These are phyloP conservation scores for Colletotrichum agaves DNA, from an alignment of 2,329 filamentous ascomycete species.

Conservation along the genomic window DNA sequence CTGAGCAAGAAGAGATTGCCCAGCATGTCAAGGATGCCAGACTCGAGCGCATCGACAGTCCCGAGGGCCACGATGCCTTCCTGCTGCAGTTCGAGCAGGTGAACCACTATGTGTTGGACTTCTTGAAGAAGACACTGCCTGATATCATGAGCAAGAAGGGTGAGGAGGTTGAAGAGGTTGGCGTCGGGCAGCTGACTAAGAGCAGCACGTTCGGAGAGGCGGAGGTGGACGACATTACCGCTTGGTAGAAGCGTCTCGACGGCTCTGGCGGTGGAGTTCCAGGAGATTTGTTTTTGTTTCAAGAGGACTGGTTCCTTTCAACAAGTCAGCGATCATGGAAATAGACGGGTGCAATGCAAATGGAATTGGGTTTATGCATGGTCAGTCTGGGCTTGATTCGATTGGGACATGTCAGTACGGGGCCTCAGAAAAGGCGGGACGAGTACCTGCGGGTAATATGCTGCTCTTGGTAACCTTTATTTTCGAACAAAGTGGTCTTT, in stretches of 20 bases:
- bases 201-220: conserved; percentile 94
- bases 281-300: conserved; percentile 10
- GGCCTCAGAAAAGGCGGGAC: conserved; percentile 3
- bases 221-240: conserved; percentile 95
- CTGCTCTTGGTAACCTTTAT: too few species aligned
- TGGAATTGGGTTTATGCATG: background rate
- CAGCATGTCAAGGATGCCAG: conserved; percentile 80
- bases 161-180: conserved; percentile 56
- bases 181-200: conserved; percentile 76
- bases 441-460: conserved; percentile 4
- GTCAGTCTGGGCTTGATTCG: background rate
- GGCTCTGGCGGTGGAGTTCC: background rate
- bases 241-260: conserved; percentile 69
- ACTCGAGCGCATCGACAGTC: conserved; percentile 88
- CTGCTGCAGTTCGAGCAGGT: conserved; percentile 97
- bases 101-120: conserved; percentile 85
- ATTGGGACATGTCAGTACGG: conserved; percentile 2
- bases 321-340: conserved; percentile 32
- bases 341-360: conserved; percentile 13
- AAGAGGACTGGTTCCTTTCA: conserved; percentile 34
- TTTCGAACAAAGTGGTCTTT: too few species aligned
- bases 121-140: conserved; percentile 83
- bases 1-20: conserved; percentile 93
- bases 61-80: conserved; percentile 97
- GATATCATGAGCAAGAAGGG: conserved; percentile 83